Percentiles rank a stretch among this genome's conserved stretches.
phyloP scores from a whole-genome alignment of 2,329 filamentous ascomycete genomes.

The Diaporthe ampelina region DNA sequence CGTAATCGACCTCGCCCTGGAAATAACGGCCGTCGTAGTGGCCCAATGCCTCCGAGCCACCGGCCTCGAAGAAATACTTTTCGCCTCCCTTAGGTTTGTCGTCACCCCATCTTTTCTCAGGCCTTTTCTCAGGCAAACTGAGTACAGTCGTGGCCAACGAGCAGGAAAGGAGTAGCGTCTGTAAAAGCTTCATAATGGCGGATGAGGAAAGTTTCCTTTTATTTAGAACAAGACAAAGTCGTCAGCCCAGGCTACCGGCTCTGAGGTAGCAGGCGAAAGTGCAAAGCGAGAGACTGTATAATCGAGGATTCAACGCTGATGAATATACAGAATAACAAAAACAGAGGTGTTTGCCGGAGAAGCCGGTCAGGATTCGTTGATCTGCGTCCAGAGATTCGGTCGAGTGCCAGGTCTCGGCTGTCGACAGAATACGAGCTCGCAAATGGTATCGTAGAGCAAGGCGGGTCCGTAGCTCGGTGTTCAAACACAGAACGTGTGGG shows the following conservation, averaged over 20 bases:
- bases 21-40: slow-evolving; percentile 85
- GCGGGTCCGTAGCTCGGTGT: slow-evolving; percentile 4
- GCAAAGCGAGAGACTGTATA: background rate
- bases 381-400: background rate
- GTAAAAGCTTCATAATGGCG: slow-evolving; percentile 34
- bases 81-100: slow-evolving; percentile 47
- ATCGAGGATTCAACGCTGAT: background rate
- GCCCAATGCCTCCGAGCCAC: slow-evolving; percentile 69
- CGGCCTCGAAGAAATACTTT: slow-evolving; percentile 79
- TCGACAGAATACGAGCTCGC: slow-evolving; percentile 6
- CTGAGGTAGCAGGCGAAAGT: background rate
- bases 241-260: background rate
- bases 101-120: slow-evolving; percentile 11
- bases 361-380: background rate
- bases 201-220: background rate
- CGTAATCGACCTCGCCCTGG: slow-evolving; percentile 72
- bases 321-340: background rate
- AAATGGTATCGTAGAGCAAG: background rate
- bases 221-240: background rate
- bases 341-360: background rate
- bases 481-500: slow-evolving; percentile 3
- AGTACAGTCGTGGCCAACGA: slow-evolving; percentile 32
- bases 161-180: slow-evolving; percentile 27
- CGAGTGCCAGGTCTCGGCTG: background rate
- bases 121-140: slow-evolving; percentile 18